Conservation (phyloP, 164 flowering plant genomes). For the Malania oleifera region DNA sequence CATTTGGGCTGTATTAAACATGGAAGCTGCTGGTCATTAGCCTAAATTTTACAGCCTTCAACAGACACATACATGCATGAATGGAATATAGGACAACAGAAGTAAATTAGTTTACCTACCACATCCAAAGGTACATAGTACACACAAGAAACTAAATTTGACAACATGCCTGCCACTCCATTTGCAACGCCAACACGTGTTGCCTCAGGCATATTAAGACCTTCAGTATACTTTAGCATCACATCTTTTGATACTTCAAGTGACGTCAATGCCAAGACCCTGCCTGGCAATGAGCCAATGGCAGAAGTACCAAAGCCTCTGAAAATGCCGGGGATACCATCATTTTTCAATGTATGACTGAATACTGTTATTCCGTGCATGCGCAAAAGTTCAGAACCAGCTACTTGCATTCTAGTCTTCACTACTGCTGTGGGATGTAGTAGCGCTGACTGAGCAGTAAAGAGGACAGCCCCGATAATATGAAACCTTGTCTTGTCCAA, state of each 20-base stretch:
- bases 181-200: conserved; percentile 67
- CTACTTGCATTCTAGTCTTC: conserved; percentile 85
- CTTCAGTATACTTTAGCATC: conserved; percentile 46
- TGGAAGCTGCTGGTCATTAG: too few species aligned
- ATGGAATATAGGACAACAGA: neutral
- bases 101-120: conserved; percentile 37
- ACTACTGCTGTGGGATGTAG: conserved; percentile 74
- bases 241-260: conserved; percentile 69
- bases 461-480: conserved; percentile 66
- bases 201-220: conserved; percentile 53
- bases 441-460: conserved; percentile 54
- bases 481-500: conserved; percentile 85
- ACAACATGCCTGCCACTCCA: conserved; percentile 76
- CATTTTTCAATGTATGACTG: conserved; percentile 38
- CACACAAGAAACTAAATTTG: conserved; percentile 51
- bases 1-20: too few species aligned
- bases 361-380: conserved; percentile 50
- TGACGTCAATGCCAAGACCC: conserved; percentile 61
- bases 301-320: conserved; percentile 83
- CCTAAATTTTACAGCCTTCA: too few species aligned
- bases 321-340: conserved; percentile 68
- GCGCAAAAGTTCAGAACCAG: conserved; percentile 38
- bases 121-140: conserved; percentile 85
- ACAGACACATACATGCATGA: too few species aligned
- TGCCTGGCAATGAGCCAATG: conserved; percentile 71